These are phyloP conservation scores for Cryptococcus jaspeensis DNA, from an alignment of 1,284 basidiomycete genomes.

Conservation along the genomic window DNA sequence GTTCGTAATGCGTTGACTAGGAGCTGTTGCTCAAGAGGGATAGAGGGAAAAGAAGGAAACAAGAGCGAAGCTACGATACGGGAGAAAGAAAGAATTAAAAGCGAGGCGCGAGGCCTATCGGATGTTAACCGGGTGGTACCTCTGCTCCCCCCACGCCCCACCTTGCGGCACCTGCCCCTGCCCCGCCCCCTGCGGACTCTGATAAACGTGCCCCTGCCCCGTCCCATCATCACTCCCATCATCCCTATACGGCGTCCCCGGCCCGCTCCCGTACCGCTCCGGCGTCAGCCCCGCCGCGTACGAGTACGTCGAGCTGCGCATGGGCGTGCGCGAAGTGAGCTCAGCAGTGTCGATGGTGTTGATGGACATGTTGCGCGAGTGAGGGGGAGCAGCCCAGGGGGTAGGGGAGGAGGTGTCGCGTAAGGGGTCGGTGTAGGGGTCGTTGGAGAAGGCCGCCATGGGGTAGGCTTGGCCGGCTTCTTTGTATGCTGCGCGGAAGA, in stretches of 20 bases:
- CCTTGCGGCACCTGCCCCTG: not conserved
- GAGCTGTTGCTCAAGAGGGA: not conserved
- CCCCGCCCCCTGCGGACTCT: constrained; percentile 1
- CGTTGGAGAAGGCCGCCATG: constrained; percentile 25
- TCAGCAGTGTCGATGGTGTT: constrained; percentile 47
- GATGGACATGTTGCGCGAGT: constrained; percentile 28
- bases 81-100: not conserved
- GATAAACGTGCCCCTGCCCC: constrained; percentile 9
- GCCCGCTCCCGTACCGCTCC: not conserved
- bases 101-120: constrained; percentile 1
- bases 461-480: constrained; percentile 23
- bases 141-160: constrained; percentile 9
- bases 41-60: not conserved
- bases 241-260: constrained; percentile 15
- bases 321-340: constrained; percentile 25
- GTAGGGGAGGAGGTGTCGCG: not conserved
- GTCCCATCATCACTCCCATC: constrained; percentile 6
- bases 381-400: constrained; percentile 3
- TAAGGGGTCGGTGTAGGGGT: constrained; percentile 2
- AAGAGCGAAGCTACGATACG: not conserved
- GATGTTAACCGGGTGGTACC: constrained; percentile 18
- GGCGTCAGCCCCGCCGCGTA: constrained; percentile 1
- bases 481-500: constrained; percentile 28
- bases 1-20: not conserved
- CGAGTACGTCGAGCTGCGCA: constrained; percentile 12